Evolutionary conservation across 257 asterid species (phyloP).

Genomic region (Asclepias syriaca): DNA sequence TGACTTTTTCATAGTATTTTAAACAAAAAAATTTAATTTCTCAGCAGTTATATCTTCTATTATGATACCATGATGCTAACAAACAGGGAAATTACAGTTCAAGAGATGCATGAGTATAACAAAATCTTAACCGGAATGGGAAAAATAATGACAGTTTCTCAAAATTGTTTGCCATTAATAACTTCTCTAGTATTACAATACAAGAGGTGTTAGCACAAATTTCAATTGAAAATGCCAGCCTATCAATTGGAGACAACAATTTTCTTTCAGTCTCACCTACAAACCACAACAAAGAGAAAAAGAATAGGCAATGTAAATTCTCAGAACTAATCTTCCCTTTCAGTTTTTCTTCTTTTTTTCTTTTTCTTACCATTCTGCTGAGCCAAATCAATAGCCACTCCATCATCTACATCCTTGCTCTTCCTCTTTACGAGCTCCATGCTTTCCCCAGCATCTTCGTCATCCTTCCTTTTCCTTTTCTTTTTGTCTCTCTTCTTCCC

Average conservation of each 20-base stretch:
- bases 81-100: background rate
- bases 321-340: slow-evolving; percentile 13
- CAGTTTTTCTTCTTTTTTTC: slow-evolving; percentile 34
- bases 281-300: background rate
- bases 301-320: background rate
- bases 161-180: background rate
- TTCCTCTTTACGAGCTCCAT: slow-evolving; percentile 19
- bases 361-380: slow-evolving; percentile 23
- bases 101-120: background rate
- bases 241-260: background rate
- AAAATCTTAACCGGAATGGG: background rate
- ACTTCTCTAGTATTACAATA: slow-evolving; percentile 1
- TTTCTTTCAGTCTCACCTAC: background rate
- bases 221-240: background rate
- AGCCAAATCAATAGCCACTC: background rate
- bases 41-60: background rate
- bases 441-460: slow-evolving; percentile 8
- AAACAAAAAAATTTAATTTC: background rate
- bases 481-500: slow-evolving; percentile 8
- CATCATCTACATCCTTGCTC: slow-evolving; percentile 18
- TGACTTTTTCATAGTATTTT: background rate
- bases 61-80: background rate
- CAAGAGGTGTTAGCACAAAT: background rate
- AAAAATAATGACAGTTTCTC: background rate
- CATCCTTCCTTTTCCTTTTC: slow-evolving; percentile 18